Conservation (phyloP, 2,329 filamentous ascomycete species). For the Apiospora kogelbergensis region DNA sequence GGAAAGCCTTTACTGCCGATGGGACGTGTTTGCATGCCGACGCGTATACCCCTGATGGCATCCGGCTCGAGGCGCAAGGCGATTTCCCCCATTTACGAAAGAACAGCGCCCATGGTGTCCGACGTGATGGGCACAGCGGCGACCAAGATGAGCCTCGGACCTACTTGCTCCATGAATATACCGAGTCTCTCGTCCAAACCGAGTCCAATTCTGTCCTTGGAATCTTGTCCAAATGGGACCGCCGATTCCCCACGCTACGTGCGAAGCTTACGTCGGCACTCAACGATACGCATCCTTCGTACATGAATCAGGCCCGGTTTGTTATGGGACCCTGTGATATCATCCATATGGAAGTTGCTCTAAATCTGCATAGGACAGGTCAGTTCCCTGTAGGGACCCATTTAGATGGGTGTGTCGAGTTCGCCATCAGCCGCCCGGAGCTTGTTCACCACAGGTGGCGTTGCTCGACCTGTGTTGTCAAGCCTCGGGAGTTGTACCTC, state of each 20-base stretch:
- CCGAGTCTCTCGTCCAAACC: conserved; percentile 51
- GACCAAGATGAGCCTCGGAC: conserved; percentile 39
- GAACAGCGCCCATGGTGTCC: conserved; percentile 49
- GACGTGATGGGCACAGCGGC: conserved; percentile 46
- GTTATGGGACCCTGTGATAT: conserved; percentile 50
- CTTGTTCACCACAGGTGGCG: conserved; percentile 60
- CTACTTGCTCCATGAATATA: conserved; percentile 60
- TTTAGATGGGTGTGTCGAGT: conserved; percentile 59
- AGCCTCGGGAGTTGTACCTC: conserved; percentile 54
- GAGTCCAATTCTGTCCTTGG: conserved; percentile 56
- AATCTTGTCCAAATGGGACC: conserved; percentile 56
- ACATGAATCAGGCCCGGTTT: conserved; percentile 31
- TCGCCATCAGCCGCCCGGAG: conserved; percentile 53
- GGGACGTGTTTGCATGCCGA: conserved; percentile 20
- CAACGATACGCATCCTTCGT: conserved; percentile 44
- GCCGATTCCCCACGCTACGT: conserved; percentile 56
- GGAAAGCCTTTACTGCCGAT: conserved; percentile 9
- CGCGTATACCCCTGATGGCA: conserved; percentile 25
- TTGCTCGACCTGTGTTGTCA: conserved; percentile 58
- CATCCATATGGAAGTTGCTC: conserved; percentile 61
- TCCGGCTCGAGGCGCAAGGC: conserved; percentile 24
- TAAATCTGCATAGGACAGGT: conserved; percentile 57
- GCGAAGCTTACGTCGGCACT: conserved; percentile 48
- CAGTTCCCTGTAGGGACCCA: conserved; percentile 60
- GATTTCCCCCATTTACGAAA: conserved; percentile 57